Conservation (phyloP, 257 asterid species). For the Craterostigma plantagineum region DNA sequence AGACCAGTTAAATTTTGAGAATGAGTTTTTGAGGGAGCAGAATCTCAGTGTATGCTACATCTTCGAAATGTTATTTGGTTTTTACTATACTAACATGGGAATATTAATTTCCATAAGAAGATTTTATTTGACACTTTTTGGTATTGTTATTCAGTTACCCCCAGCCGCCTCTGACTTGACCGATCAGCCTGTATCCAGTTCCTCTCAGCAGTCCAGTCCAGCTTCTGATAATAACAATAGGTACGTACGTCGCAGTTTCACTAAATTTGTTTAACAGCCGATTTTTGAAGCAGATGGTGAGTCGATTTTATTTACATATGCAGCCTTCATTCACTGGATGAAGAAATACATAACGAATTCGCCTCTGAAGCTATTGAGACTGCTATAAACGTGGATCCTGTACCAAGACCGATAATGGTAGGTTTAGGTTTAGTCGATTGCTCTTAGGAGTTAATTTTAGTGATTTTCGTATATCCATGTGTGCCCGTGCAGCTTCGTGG, state of each 20-base stretch:
- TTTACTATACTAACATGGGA: no score
- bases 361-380: conserved; percentile 25
- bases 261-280: no score
- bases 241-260: conserved; percentile 16
- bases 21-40: conserved; percentile 15
- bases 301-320: conserved; percentile 4
- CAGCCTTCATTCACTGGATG: conserved; percentile 26
- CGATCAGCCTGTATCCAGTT: conserved; percentile 14
- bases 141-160: no score
- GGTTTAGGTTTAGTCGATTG: no score
- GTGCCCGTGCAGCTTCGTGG: conserved; percentile 16
- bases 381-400: conserved; percentile 21
- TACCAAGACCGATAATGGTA: conserved; percentile 19
- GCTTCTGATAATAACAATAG: conserved; percentile 11
- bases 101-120: no score
- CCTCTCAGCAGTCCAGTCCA: no score
- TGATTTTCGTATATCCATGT: conserved; percentile 9
- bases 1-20: conserved; percentile 12
- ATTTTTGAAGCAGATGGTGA: conserved; percentile 5
- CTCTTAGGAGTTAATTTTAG: no score
- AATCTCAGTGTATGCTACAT: conserved; percentile 14
- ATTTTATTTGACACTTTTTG: no score
- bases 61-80: not conserved
- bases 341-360: conserved; percentile 26
- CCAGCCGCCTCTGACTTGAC: conserved; percentile 7